Conservation (phyloP, 257 asterid genomes). For the Gentiana dahurica region DNA sequence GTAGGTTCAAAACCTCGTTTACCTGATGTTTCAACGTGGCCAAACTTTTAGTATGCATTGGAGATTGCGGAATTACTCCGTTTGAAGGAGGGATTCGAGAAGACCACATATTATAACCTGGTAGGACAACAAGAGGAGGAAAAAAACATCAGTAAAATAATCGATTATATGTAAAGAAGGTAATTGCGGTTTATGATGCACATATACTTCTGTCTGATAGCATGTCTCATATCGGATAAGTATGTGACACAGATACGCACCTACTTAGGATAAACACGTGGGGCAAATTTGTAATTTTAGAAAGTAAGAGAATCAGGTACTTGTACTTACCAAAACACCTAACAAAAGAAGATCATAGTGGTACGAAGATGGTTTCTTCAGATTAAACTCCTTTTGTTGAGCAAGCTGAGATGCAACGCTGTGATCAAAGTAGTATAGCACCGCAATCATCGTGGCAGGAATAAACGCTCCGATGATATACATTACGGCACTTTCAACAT, state of each 20-base stretch:
- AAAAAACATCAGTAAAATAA: no score
- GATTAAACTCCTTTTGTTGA: conserved; percentile 76
- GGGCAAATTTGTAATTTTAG: no score
- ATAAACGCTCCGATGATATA: conserved; percentile 87
- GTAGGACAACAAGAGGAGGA: neutral
- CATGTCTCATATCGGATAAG: no score
- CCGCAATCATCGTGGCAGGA: conserved; percentile 99
- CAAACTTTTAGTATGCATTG: conserved; percentile 95
- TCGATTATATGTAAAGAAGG: no score
- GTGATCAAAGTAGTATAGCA: conserved; percentile 87
- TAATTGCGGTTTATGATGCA: no score
- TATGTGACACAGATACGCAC: no score
- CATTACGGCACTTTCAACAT: conserved; percentile 67
- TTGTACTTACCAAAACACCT: conserved; percentile 54
- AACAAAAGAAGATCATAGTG: conserved; percentile 72
- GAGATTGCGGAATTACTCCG: conserved; percentile 98
- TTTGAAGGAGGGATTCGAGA: conserved; percentile 92
- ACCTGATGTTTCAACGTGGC: conserved; percentile 99
- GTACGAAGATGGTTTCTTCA: conserved; percentile 77
- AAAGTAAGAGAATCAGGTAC: neutral
- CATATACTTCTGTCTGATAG: no score
- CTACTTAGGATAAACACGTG: no score
- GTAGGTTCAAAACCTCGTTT: neutral
- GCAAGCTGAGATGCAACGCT: conserved; percentile 89
- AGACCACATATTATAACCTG: conserved; percentile 94